Evolutionary conservation across 2,329 filamentous ascomycete genomes (phyloP), one percentile per base, ranked within the genome.

Genomic region (Acephala macrosclerotiorum): DNA sequence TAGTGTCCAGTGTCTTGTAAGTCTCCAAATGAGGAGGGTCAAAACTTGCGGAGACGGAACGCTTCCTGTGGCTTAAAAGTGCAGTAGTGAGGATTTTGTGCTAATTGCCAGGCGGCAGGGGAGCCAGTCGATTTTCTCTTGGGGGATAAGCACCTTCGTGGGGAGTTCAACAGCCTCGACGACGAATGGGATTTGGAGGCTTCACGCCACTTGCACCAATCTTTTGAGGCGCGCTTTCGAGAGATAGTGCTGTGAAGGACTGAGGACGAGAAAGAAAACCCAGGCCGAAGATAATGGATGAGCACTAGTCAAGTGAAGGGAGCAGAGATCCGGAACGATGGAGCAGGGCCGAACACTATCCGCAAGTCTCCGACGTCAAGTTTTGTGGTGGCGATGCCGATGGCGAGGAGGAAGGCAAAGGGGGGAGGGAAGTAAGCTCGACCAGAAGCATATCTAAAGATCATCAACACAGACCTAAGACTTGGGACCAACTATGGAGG

Each of bases 81-180:
- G 71, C 69, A 70, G 67, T 67, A 65, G 63, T 63, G 58, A 69
- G 65, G 60, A 66, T 20, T 67, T 64, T 65, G 68, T 72, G 72
- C 69, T 71, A 72, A 72, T 74, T 72, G 65, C 64, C 65, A 70
- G 66, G 71, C 70, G 70, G 68, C 69, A 71, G 65, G 67, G 66
- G 68, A 66, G 53, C 67, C 66, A 71, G 68, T 69, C 62, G 61
- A 70, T 58, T 64, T 70, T 69, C 61, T 51, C 65, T 64, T 68
- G 49, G 57, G 66, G 66, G 66, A 72, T 70, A 73, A 71, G 72
- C 68, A 71, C 65, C 65, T 66, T 61, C 66, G 70, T 70, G 67
- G 71, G 66, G 66, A 70, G 60, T 70, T 69, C 45, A 72, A 72
- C 65, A 71, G 63, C 57, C 53, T 66, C 40, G 60, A 70, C 35